Conservation (phyloP, 306 rosid genomes). For the Cucurbita moschata region DNA sequence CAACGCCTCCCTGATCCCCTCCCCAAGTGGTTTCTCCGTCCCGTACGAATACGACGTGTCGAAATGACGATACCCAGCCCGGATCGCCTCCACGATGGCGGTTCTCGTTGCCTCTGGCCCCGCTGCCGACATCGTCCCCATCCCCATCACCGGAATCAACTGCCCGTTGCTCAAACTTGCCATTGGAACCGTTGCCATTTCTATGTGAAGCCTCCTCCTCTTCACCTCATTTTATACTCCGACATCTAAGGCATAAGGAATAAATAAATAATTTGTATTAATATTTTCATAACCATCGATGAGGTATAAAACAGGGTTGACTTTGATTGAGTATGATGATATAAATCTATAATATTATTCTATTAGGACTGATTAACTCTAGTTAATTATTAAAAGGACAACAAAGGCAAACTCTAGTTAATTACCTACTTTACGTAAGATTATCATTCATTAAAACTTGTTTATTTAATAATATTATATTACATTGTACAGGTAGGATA, state of each 20-base stretch:
- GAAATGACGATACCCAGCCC: constrained; percentile 17
- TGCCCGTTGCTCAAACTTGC: not conserved
- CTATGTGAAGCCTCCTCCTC: not conserved
- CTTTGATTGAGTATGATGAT: not conserved
- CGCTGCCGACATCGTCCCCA: constrained; percentile 11
- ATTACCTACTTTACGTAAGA: not conserved
- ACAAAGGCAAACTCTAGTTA: not conserved
- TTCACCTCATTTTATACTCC: not conserved
- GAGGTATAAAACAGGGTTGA: not conserved
- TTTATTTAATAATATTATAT: not conserved
- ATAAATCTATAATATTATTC: not conserved
- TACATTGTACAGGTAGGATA: no score
- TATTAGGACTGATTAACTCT: not conserved
- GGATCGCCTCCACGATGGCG: constrained; percentile 13
- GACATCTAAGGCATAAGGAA: not conserved
- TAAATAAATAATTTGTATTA: not conserved
- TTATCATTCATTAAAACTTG: not conserved
- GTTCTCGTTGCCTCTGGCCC: not conserved
- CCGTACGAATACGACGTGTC: constrained; percentile 12
- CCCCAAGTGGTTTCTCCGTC: constrained; percentile 13
- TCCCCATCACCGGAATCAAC: constrained; percentile 10
- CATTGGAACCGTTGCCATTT: not conserved
- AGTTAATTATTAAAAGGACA: not conserved
- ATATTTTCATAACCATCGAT: not conserved
- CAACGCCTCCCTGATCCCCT: constrained; percentile 9